Evolutionary conservation across 768 basidiomycete genomes (phyloP), one percentile per base, ranked within the genome.

Genomic region (Pleurotus giganteus): DNA sequence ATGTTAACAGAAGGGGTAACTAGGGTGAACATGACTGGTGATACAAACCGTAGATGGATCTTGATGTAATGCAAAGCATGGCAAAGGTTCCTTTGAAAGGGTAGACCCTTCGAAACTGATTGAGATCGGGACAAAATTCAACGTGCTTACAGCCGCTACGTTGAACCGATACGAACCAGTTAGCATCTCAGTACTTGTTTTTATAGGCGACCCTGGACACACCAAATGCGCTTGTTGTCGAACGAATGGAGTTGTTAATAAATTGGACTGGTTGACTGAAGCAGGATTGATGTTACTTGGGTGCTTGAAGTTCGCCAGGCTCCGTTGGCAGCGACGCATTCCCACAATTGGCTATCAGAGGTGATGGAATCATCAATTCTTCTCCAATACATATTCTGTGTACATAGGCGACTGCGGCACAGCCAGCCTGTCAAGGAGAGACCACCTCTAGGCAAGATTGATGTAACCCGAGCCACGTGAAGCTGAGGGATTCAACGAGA

Each of bases 1-100:
- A 19, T 32, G 24, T 29, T 51, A 51, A 36, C 32, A 21, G 49
- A 36, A 36, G 31, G 49, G 49, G 49, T 51, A 51, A 51, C 49
- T 24, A 51, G 15, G 49, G 49, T 19, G 49, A 27, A 31, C 29
- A 27, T 47, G 31, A 51, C 49, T 23, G 31, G 26, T 41, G 46
- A 29, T 45, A 28, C 39, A 13, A 4, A 41, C 39, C 39, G n/a
- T 17, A 21, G 39, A 41, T 41, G n/a, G 6, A 41, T 17, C 7
- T 41, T 41, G 39, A 41, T 41, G n/a, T 41, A 8, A 41, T 24
- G 26, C 9, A 45, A 45, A 27, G 19, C 21, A 21, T 21, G 41
- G 41, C 9, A n/a, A 43, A 17, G 41, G 34, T 36, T 13, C 19
- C 19, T 23, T 21, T 23, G 41, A n/a, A 43, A 21, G 19, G 41